Evolutionary conservation across 2,329 filamentous ascomycete species (phyloP).

Genomic region (Coniochaeta prunicola): DNA sequence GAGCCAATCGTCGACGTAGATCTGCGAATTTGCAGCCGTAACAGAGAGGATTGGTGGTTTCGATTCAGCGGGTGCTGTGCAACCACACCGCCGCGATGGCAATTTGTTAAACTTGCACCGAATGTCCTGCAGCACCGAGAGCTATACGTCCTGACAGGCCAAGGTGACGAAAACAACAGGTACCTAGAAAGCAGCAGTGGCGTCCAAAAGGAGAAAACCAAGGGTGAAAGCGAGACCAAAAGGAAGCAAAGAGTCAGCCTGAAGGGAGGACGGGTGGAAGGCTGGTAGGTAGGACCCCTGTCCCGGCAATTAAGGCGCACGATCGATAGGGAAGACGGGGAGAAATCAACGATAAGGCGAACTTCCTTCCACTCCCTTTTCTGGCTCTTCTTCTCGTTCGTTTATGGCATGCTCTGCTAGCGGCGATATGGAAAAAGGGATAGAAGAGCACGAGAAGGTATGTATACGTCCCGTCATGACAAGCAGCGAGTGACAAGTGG

Average conservation of each 20-base stretch:
- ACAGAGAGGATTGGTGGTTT: conserved; percentile 13
- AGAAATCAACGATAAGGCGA: not conserved
- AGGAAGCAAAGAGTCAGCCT: not conserved
- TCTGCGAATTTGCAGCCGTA: conserved; percentile 7
- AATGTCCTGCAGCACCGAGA: conserved; percentile 1
- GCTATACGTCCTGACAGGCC: not conserved
- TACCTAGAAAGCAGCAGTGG: not conserved
- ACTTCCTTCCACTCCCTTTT: not conserved
- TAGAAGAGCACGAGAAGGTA: not conserved
- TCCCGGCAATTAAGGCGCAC: not conserved
- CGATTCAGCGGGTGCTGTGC: conserved; percentile 14
- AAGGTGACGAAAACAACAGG: not conserved
- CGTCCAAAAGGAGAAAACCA: not conserved
- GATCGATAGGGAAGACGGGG: not conserved
- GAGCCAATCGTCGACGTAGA: conserved; percentile 16
- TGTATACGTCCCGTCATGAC: not conserved
- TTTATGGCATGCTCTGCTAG: not conserved
- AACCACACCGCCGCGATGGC: conserved; percentile 10
- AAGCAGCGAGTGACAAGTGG: not conserved
- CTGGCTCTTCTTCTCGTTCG: not conserved
- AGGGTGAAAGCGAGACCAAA: not conserved
- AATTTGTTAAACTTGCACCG: not conserved
- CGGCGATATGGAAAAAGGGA: not conserved
- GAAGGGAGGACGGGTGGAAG: not conserved
- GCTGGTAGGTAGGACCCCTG: not conserved